Conservation (phyloP, 108 stramenopile genomes). For the Chaetoceros tenuissimus region DNA sequence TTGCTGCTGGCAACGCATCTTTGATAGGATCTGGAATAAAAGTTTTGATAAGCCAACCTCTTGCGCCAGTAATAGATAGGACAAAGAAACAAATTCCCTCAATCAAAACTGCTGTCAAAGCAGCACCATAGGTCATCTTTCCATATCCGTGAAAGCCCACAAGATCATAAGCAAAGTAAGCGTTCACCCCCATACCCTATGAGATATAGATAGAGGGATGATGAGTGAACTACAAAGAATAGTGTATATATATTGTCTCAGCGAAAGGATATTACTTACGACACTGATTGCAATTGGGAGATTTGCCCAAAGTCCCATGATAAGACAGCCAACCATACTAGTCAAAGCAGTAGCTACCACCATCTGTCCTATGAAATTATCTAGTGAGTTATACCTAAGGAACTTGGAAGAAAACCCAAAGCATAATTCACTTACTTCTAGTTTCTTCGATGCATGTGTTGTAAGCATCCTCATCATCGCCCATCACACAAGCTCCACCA, state of each 20-base stretch:
- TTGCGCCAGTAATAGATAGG: conserved; percentile 42
- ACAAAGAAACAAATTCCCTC: conserved; percentile 55
- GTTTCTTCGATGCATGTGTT: conserved; percentile 24
- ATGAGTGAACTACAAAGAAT: no score
- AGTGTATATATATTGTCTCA: no score
- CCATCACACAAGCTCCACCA: conserved; percentile 39
- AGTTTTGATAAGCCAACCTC: conserved; percentile 27
- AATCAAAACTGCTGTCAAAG: conserved; percentile 51
- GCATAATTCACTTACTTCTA: no score
- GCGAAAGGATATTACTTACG: no score
- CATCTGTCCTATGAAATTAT: no score
- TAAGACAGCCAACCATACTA: conserved; percentile 37
- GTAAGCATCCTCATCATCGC: conserved; percentile 24
- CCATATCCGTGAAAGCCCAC: conserved; percentile 59
- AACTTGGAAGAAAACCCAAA: no score
- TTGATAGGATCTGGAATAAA: conserved; percentile 57
- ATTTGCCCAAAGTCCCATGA: conserved; percentile 52
- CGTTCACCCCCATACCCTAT: conserved; percentile 70
- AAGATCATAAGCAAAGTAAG: conserved; percentile 48
- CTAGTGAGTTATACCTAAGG: no score
- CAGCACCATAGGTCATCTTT: conserved; percentile 32
- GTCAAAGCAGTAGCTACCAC: conserved; percentile 51
- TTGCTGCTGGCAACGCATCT: conserved; percentile 47
- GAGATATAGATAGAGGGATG: no score
- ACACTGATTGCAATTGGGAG: conserved; percentile 63